Evolutionary conservation across 1,284 basidiomycete species (phyloP).

Genomic region (Neonothopanus nambi): DNA sequence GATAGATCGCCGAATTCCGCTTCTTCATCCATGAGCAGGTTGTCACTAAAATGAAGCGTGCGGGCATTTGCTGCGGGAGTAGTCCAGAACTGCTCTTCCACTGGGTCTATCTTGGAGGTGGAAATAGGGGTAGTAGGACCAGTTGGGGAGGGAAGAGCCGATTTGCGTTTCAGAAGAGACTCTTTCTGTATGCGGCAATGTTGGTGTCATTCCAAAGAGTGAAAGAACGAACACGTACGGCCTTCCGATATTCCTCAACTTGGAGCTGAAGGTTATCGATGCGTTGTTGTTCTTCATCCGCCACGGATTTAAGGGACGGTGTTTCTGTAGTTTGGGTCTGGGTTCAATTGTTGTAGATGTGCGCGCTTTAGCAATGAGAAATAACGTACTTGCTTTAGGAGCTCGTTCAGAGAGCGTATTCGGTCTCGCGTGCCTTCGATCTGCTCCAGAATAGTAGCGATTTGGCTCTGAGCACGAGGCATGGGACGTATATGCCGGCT

Average conservation of each 20-base stretch:
- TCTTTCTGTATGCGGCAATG: conserved; percentile 40
- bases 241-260: conserved; percentile 52
- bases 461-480: conserved; percentile 67
- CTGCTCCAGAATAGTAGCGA: conserved; percentile 52
- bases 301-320: conserved; percentile 41
- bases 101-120: conserved; percentile 28
- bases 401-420: conserved; percentile 49
- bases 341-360: conserved; percentile 22
- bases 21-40: conserved; percentile 61
- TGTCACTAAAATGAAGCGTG: conserved; percentile 60
- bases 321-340: conserved; percentile 36
- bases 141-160: neutral
- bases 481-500: conserved; percentile 69
- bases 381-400: conserved; percentile 53
- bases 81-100: conserved; percentile 61
- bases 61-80: conserved; percentile 56
- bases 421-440: conserved; percentile 51
- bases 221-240: conserved; percentile 31
- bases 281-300: conserved; percentile 57
- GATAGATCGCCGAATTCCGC: conserved; percentile 56
- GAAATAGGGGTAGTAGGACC: conserved; percentile 15
- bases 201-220: conserved; percentile 16
- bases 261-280: conserved; percentile 55
- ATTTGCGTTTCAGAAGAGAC: conserved; percentile 29
- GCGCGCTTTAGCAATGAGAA: conserved; percentile 2